phyloP scores from a whole-genome alignment of 2,329 filamentous ascomycete genomes.

The Arthrinium puccinioides region DNA sequence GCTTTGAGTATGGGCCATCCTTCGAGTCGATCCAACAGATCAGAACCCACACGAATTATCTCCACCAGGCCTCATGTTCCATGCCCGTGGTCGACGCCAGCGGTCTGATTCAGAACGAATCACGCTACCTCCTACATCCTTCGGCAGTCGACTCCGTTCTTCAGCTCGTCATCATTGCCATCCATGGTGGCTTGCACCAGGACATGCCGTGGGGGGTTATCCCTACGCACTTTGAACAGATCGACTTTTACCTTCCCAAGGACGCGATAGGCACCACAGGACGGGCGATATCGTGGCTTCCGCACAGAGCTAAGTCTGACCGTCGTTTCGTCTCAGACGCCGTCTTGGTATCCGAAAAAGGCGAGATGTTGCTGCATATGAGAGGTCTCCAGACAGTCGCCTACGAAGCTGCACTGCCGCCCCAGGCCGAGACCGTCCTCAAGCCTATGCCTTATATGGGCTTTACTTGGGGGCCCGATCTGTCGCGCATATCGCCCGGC shows the following conservation, averaged over 20 bases:
- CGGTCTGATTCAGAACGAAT: conserved; percentile 13
- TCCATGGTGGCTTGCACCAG: conserved; percentile 10
- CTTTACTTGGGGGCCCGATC: too few relatives aligned
- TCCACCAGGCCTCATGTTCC: conserved; percentile 7
- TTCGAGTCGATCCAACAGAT: conserved; percentile 11
- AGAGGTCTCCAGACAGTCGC: conserved; percentile 11
- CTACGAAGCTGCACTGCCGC: conserved; percentile 15
- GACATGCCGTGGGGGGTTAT: conserved; percentile 14
- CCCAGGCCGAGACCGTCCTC: too few relatives aligned
- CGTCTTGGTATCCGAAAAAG: too few relatives aligned
- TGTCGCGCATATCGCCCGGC: too few relatives aligned
- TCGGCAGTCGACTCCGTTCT: conserved; percentile 22
- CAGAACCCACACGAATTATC: conserved; percentile 6
- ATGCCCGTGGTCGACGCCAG: conserved; percentile 5
- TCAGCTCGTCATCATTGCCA: conserved; percentile 12
- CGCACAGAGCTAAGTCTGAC: too few relatives aligned
- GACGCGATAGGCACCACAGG: too few relatives aligned
- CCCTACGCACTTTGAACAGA: conserved; percentile 7
- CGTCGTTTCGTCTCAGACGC: too few relatives aligned
- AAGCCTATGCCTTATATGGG: too few relatives aligned
- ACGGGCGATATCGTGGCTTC: too few relatives aligned
- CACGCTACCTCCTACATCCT: conserved; percentile 23
- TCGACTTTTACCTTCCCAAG: conserved; percentile 7
- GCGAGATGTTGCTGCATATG: too few relatives aligned
- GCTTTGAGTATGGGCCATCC: conserved; percentile 12